Conservation (phyloP, 805 yeast species). For the Cyberlindnera maritima region DNA sequence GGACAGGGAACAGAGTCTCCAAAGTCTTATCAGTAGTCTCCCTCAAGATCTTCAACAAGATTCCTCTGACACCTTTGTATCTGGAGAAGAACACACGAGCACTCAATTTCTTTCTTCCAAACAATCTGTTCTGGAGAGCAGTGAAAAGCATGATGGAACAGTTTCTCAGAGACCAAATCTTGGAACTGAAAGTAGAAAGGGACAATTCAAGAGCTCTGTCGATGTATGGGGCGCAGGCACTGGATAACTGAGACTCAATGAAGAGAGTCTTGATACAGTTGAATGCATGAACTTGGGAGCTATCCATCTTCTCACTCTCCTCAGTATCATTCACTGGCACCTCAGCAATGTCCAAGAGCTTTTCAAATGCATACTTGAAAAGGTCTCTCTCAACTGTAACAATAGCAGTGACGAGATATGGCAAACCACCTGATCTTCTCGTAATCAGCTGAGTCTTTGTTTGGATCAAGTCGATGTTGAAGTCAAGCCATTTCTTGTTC, state of each 20-base stretch:
- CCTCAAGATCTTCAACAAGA: slow-evolving; percentile 44
- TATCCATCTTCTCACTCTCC: slow-evolving; percentile 56
- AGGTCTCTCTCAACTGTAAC: slow-evolving; percentile 45
- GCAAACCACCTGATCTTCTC: slow-evolving; percentile 91
- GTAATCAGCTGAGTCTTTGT: slow-evolving; percentile 69
- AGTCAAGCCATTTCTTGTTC: slow-evolving; percentile 57
- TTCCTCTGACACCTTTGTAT: slow-evolving; percentile 49
- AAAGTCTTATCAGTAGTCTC: slow-evolving; percentile 35
- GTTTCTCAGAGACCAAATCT: slow-evolving; percentile 83
- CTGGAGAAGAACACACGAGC: slow-evolving; percentile 72
- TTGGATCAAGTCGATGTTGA: slow-evolving; percentile 51
- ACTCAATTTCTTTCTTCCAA: slow-evolving; percentile 57
- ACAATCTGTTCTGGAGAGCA: slow-evolving; percentile 74
- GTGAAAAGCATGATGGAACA: slow-evolving; percentile 93
- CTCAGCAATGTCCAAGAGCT: slow-evolving; percentile 53
- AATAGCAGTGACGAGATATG: slow-evolving; percentile 72
- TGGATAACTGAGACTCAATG: slow-evolving; percentile 65
- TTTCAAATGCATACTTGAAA: slow-evolving; percentile 47
- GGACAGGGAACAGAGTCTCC: slow-evolving; percentile 71
- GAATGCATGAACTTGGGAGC: slow-evolving; percentile 93
- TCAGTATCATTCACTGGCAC: slow-evolving; percentile 44
- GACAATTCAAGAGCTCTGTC: slow-evolving; percentile 60
- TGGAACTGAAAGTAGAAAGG: slow-evolving; percentile 58
- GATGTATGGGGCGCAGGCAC: slow-evolving; percentile 46
- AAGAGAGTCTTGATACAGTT: slow-evolving; percentile 78